Conservation (phyloP, 805 yeast species). For the Hemisphaericaspora nanyangensis region DNA sequence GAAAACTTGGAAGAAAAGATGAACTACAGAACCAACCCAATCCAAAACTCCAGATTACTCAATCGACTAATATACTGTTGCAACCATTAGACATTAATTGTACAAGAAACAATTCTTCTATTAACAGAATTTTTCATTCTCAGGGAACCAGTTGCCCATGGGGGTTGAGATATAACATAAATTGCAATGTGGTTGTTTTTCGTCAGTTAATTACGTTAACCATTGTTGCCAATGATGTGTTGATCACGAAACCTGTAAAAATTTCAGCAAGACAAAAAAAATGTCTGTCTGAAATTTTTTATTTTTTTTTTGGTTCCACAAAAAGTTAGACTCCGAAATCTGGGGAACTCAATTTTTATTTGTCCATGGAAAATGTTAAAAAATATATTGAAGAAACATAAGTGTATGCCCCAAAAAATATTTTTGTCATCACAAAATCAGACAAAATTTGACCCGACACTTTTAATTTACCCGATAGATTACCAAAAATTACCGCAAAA, state of each 20-base stretch:
- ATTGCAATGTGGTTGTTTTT: background rate
- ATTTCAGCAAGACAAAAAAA: background rate
- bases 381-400: too few relatives aligned
- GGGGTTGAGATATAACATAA: background rate
- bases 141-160: background rate
- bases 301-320: background rate
- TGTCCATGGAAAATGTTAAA: constrained; percentile 1
- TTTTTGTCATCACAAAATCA: background rate
- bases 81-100: background rate
- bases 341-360: constrained; percentile 4
- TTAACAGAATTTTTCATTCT: background rate
- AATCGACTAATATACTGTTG: background rate
- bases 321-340: constrained; percentile 2
- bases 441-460: background rate
- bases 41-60: background rate
- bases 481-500: background rate
- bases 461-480: background rate
- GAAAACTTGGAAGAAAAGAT: background rate
- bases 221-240: too few relatives aligned
- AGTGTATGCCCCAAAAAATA: background rate
- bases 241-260: too few relatives aligned
- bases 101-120: background rate
- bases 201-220: background rate
- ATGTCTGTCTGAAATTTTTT: background rate
- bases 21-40: background rate